phyloP scores from a whole-genome alignment of 1,284 basidiomycete genomes.

The Schizophyllum amplum region DNA sequence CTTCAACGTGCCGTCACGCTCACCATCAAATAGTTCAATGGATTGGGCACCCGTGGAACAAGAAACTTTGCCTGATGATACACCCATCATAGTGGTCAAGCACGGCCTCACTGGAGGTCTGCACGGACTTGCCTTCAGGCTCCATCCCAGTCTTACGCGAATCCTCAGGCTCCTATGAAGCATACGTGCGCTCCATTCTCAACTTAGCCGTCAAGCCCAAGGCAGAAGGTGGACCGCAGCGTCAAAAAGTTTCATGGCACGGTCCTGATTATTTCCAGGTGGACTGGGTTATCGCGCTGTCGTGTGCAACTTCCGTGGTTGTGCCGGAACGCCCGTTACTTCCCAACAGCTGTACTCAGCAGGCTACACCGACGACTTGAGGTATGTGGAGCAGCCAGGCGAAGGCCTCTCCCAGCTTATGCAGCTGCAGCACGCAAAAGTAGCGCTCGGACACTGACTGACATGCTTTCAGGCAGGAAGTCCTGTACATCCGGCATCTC shows the following conservation, averaged over 20 bases:
- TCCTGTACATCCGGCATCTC: conserved; percentile 66
- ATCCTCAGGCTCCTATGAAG: conserved; percentile 71
- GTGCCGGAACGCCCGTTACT: conserved; percentile 79
- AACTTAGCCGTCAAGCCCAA: conserved; percentile 9
- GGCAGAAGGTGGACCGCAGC: conserved; percentile 11
- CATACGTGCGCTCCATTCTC: conserved; percentile 21
- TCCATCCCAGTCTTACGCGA: neutral
- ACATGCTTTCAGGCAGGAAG: conserved; percentile 46
- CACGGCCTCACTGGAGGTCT: conserved; percentile 85
- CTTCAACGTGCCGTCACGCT: conserved; percentile 2
- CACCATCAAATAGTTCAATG: conserved; percentile 44
- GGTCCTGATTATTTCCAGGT: neutral
- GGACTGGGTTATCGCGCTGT: conserved; percentile 14
- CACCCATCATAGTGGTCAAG: conserved; percentile 77
- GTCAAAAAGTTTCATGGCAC: neutral
- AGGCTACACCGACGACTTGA: conserved; percentile 70
- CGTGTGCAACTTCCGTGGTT: conserved; percentile 78
- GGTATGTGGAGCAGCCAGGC: neutral
- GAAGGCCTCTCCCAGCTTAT: too few relatives aligned
- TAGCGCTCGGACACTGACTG: too few relatives aligned
- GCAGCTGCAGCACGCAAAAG: too few relatives aligned
- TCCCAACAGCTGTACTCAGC: conserved; percentile 83
- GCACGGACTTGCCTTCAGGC: conserved; percentile 6
- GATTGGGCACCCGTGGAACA: conserved; percentile 51
- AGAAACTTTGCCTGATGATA: conserved; percentile 49